phyloP scores from a whole-genome alignment of 805 yeast species.

The Saccharomycodes ludwigii region DNA sequence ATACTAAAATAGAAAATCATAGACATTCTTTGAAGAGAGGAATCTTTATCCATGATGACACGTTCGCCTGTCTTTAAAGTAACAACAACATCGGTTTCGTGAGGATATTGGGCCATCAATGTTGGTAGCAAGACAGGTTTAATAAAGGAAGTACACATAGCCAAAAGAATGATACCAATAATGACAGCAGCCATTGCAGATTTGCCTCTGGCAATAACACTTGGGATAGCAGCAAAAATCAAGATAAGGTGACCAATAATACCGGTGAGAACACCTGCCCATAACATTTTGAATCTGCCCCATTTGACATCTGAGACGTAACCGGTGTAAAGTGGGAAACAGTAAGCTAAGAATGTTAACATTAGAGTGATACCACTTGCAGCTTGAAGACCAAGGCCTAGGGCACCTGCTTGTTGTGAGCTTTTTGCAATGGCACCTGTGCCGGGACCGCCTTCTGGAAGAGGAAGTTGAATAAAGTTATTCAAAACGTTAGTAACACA shows the following conservation, averaged over 20 bases:
- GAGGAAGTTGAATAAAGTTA: slow-evolving; percentile 57
- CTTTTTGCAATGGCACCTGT: slow-evolving; percentile 16
- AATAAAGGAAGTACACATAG: slow-evolving; percentile 73
- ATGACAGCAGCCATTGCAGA: slow-evolving; percentile 54
- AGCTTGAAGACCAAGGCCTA: slow-evolving; percentile 45
- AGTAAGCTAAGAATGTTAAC: slow-evolving; percentile 73
- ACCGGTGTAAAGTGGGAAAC: slow-evolving; percentile 71
- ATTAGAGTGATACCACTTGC: slow-evolving; percentile 66
- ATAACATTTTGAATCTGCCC: slow-evolving; percentile 63
- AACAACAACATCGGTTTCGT: slow-evolving; percentile 47
- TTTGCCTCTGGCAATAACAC: slow-evolving; percentile 31
- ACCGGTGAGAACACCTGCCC: slow-evolving; percentile 46
- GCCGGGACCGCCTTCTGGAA: slow-evolving; percentile 29
- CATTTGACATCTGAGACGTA: slow-evolving; percentile 60
- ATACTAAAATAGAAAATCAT: slow-evolving; percentile 68
- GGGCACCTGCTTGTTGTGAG: slow-evolving; percentile 33
- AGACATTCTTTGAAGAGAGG: slow-evolving; percentile 62
- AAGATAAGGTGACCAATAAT: slow-evolving; percentile 50
- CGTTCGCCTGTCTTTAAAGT: slow-evolving; percentile 48
- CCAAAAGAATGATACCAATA: slow-evolving; percentile 35
- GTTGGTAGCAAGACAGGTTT: slow-evolving; percentile 55
- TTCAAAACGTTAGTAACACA: slow-evolving; percentile 68
- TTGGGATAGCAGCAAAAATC: slow-evolving; percentile 58
- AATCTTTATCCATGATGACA: slow-evolving; percentile 57
- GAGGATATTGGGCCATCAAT: slow-evolving; percentile 64